Evolutionary conservation across 495 filamentous ascomycete genomes (phyloP), one percentile per base, ranked within the genome.

Genomic region (Talaromyces ruber): DNA sequence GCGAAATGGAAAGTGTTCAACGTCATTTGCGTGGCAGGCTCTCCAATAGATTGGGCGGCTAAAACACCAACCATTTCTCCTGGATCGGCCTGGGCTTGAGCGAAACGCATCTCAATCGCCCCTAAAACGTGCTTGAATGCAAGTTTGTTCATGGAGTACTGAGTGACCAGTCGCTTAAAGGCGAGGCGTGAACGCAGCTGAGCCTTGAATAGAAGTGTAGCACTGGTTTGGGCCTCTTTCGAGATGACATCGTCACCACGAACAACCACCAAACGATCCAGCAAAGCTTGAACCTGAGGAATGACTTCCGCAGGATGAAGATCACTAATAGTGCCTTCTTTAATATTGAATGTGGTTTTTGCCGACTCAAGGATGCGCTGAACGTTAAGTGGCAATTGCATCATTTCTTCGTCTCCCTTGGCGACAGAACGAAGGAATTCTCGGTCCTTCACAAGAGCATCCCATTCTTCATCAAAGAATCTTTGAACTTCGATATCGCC

Each of bases 1-100:
- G 94, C 92, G 76, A 99, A 98, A 83, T 99, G 94, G 87, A 99
- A 99, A 28, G 94, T 99, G 76, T 99, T 99, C 54, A 99, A 75
- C 0, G 94, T 99, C 94, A 99, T 99, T 78, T 99, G 94, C 2
- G 94, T 99, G 51, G 94, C 94, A 21, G 94, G 94, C 73, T 99
- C 94, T 79, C 94, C 94, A 73, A 99, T 98, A 26, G 93, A 97
- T 76, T 99, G 94, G 11, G 94, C 94, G 60, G 94, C 94, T 68
- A 99, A 82, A 32, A 98, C 95, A 72, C 94, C 94, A 60, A 98
- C 95, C 94, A 99, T 99, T 73, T 99, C 94, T 65, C 94, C 94
- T 32, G 94, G 91, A 64, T 84, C 87, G 37, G 95, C 94, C 60
- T 84, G 80, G 51, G 95, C 84, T 67, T 86, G 83, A 21, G 84